Evolutionary conservation across 495 filamentous ascomycete species (phyloP), one percentile per base, ranked within the genome.

Genomic region (Bombardia bombarda): DNA sequence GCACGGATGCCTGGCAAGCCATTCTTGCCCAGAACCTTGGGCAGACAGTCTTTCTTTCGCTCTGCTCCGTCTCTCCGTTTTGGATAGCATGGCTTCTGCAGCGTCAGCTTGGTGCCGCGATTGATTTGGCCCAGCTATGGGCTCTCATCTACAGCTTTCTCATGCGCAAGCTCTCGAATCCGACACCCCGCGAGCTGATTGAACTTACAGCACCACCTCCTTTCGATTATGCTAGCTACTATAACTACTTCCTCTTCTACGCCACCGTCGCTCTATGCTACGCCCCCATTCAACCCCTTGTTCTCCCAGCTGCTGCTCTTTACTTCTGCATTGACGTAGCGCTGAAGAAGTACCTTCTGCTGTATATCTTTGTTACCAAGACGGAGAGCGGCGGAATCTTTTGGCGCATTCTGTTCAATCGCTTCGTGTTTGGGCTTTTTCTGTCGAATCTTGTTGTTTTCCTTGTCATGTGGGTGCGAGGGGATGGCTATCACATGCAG

Each of bases 351-450:
- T 99, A 99, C 61, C 67, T 95, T 22, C 65, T 98, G 32, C 68
- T 97, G 60, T 95, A 98, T 63, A 81, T 97, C 48, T 95, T 95
- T 44, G 74, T 95, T 43, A 99, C 92, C 19, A 98, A 96, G 63
- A 90, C 83, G 31, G 92, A 99, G 61, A 94, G 87, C 4, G 90
- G 88, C 18, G 92, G 93, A n/a, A 78, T 82, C 55, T 95, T 85
- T 64, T 99, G 92, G 92, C 80, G 87, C 28, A 63, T 87, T 2
- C 50, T 97, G 24, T 92, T 86, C 76, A 97, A 99, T 58, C 88
- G 92, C 18, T 68, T 96, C 60, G 58, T 99, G 26, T 89, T 96
- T 56, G 88, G 79, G 13, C 73, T 82, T 5, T 76, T 94, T 13
- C 67, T 97, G 14, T 73, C 87, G 41, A 90, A 95, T 52, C 43